Base-by-base conservation (phyloP, 192 early-diverging fungal species). In the Lunasporangiospora selenospora region DNA sequence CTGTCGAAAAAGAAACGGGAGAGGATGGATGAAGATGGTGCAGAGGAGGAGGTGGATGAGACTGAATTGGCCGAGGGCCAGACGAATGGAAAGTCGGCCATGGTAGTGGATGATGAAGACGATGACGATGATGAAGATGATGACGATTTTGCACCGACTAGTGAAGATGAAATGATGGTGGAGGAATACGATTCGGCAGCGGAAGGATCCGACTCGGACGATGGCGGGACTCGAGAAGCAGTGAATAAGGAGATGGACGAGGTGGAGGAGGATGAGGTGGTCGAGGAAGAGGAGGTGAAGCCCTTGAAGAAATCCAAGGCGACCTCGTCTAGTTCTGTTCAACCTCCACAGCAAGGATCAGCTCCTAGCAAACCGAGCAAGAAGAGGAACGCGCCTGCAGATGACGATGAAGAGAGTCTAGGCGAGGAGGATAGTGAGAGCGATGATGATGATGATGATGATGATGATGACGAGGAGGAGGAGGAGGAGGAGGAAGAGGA, bases 81-180 rank as follows among this genome's bases (percentile, higher is more conserved):
- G 21, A 44, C 34, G 27, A 4, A 54, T 23, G 36, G 51, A 15
- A 26, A 26, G 7, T 18, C 13, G 13, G 43, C 16, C 38, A 13
- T 43, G 0, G n/a, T n/a, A n/a, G 47, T 43, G 16, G 58, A 61
- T 15, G 58, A 62, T 41, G 59, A 47, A 38, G 57, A 71, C 24
- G 44, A 46, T 26, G 16, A 16, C 4, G 45, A 47, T 42, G 67
- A 71, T 38, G 67, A 71, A 5, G 67, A 71, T 3, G 67, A 71
- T 53, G 23, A 62, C 13, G 67, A 71, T 51, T 71, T 71, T 61
- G 67, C 67, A 11, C 67, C 67, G 0, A 59, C 62, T 30, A 71
- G 67, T 41, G 67, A 71, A 2, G 67, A 71, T 51, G 59, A 71
- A 7, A 42, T 71, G 19, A 71, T 71, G n/a, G n/a, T n/a, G 67